Evolutionary conservation across 257 asterid genomes (phyloP).

Genomic region (Handroanthus guayacan): DNA sequence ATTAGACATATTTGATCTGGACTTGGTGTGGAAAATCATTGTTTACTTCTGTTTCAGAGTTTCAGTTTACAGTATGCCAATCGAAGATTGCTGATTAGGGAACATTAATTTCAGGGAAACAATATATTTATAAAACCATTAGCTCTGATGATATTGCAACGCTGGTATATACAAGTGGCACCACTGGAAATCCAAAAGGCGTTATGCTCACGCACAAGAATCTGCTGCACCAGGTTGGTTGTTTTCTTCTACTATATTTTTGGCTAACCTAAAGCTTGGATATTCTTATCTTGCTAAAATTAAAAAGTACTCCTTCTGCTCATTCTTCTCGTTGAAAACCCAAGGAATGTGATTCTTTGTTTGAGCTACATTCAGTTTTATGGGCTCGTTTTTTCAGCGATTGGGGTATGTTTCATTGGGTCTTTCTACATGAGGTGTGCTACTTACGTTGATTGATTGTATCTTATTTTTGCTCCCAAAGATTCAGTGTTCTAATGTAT

Average conservation of each 20-base stretch:
- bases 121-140: conserved; percentile 65
- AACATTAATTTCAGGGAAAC: conserved; percentile 53
- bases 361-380: conserved; percentile 1
- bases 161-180: conserved; percentile 90
- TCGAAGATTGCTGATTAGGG: conserved; percentile 29
- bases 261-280: background rate
- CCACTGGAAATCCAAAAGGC: conserved; percentile 96
- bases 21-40: conserved; percentile 4
- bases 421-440: background rate
- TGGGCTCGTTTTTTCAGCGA: background rate
- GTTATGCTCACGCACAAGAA: conserved; percentile 94
- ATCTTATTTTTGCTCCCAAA: background rate
- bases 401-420: background rate
- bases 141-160: conserved; percentile 83
- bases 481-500: background rate
- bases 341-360: background rate
- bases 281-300: background rate
- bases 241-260: conserved; percentile 25
- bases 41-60: conserved; percentile 16
- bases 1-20: conserved; percentile 23
- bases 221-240: conserved; percentile 86
- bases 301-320: background rate
- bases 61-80: conserved; percentile 24
- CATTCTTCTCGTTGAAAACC: background rate
- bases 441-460: background rate